phyloP scores from a whole-genome alignment of 352 stramenopile genomes.

The Pythium inflatum region DNA sequence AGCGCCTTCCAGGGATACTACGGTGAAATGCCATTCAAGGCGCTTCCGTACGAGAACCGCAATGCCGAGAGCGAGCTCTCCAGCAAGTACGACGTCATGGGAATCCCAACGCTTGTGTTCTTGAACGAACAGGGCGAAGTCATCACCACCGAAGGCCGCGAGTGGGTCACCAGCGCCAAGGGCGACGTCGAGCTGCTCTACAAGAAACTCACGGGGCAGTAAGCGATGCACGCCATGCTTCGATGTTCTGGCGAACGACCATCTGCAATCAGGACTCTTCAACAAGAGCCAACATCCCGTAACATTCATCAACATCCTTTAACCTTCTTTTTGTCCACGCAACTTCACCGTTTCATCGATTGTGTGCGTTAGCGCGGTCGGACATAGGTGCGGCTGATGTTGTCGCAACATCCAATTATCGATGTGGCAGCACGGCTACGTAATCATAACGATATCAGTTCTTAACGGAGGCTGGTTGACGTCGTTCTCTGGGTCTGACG shows the following conservation, averaged over 20 bases:
- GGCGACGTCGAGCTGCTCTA: too few species aligned
- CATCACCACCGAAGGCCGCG: slow-evolving; percentile 78
- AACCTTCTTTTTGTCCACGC: too few species aligned
- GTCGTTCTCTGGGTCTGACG: slow-evolving; percentile 2
- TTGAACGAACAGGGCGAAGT: slow-evolving; percentile 78
- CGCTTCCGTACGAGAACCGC: too few species aligned
- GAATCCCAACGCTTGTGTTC: slow-evolving; percentile 92
- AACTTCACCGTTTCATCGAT: too few species aligned
- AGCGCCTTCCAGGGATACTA: too few species aligned
- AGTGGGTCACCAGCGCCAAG: slow-evolving; percentile 70
- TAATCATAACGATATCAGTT: slow-evolving; percentile 4
- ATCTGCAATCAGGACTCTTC: too few species aligned
- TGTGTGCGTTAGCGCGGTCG: too few species aligned
- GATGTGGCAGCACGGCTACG: neutral
- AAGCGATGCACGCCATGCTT: too few species aligned
- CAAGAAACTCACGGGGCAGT: too few species aligned
- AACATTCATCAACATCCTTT: neutral
- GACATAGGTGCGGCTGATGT: neutral
- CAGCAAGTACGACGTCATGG: slow-evolving; percentile 81
- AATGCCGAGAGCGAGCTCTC: too few species aligned
- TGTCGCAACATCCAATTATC: neutral
- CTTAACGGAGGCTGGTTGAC: neutral
- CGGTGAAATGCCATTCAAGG: too few species aligned
- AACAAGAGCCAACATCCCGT: slow-evolving; percentile 39
- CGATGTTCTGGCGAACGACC: too few species aligned